phyloP scores from a whole-genome alignment of 2,329 filamentous ascomycete species.

The Periconia sp. region DNA sequence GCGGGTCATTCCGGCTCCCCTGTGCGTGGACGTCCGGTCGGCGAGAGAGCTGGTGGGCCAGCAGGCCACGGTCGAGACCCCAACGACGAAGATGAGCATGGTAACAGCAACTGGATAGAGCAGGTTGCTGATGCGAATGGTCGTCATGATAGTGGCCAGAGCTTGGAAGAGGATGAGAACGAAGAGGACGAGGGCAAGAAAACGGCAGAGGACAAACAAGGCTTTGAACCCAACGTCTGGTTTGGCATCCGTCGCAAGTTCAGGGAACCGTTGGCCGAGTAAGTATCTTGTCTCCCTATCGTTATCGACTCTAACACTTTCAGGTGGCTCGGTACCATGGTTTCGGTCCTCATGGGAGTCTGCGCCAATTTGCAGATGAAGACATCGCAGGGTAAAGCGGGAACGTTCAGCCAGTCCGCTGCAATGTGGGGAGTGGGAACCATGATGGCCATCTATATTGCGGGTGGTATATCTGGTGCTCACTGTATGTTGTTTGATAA shows the following conservation, averaged over 20 bases:
- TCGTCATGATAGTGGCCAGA: constrained; percentile 6
- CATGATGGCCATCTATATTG: constrained; percentile 50
- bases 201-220: constrained; percentile 1
- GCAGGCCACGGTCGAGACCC: constrained; percentile 9
- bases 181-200: constrained; percentile 1
- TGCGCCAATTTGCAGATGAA: constrained; percentile 14
- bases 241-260: constrained; percentile 14
- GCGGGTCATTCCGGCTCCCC: too few relatives aligned
- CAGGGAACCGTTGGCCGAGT: constrained; percentile 16
- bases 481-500: constrained; percentile 43
- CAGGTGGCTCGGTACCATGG: constrained; percentile 8
- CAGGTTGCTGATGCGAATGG: constrained; percentile 5
- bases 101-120: constrained; percentile 10
- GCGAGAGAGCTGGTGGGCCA: constrained; percentile 11
- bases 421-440: constrained; percentile 52
- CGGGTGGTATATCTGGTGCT: constrained; percentile 49
- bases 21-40: too few relatives aligned
- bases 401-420: constrained; percentile 8
- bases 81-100: constrained; percentile 9
- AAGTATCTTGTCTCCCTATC: not conserved
- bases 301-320: not conserved
- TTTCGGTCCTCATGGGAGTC: constrained; percentile 12
- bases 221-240: constrained; percentile 13
- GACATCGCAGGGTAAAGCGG: constrained; percentile 10
- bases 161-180: not conserved